Base-by-base conservation (phyloP, 148 eudicot genomes). In the Chenopodium album region DNA sequence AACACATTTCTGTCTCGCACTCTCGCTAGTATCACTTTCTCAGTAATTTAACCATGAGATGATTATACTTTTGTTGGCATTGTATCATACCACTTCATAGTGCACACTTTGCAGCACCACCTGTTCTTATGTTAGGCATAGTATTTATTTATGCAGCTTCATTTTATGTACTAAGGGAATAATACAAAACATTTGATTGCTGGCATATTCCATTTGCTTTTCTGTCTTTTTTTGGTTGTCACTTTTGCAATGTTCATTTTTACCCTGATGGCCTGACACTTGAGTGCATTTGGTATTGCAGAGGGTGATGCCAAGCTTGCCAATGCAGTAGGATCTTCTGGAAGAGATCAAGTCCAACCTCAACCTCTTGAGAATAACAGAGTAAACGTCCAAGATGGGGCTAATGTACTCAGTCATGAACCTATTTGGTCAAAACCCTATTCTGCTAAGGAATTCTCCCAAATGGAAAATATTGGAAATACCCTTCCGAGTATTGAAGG, bases 281-380 rank as follows among this genome's bases (percentile, higher is more conserved):
- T 44, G 71, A 69, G 34, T 80, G 71, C 19, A 1, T 80, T 32
- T 70, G 52, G 78, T 77, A 68, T 86, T 86, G 64, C 92, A 94
- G 98, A 90, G 69, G 76, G 81, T 65, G 89, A 90, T 76, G 87
- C 89, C 73, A 89, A 88, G 85, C 79, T 85, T 32, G 73, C 75
- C 65, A 88, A 83, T 80, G 76, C 84, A 67, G 76, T 79, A 10
- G 82, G 81, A 50, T 72, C 86, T 37, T 82, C 89, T 4, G 89
- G 87, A 59, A 87, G 88, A 78, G 95, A 90, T 10, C 60, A 48
- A 64, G 75, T 76, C 59, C 79, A 82, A 75, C 82, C 81, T 56
- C 83, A 80, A 50, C 77, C 83, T 66, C 75, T 71, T 28, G 83
- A 81, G 44, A 87, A 86, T 81, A 85, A 79, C 62, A 84, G 83